phyloP scores from a whole-genome alignment of 371 early-diverging fungal species.

The Mucor plumbeus region DNA sequence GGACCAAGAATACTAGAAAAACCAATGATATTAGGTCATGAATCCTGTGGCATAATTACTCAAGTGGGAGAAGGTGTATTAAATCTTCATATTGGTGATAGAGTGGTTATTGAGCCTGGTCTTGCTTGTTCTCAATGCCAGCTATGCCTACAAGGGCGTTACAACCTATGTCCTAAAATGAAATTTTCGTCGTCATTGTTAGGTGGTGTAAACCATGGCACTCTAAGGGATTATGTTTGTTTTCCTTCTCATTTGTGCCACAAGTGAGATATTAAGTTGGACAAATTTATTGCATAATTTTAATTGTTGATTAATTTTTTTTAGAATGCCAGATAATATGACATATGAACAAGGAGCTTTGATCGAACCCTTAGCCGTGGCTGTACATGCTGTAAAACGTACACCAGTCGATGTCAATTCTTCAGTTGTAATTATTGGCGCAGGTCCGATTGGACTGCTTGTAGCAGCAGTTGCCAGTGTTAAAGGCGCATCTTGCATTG shows the following conservation, averaged over 20 bases:
- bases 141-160: slow-evolving; percentile 47
- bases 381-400: slow-evolving; percentile 58
- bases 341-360: slow-evolving; percentile 61
- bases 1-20: slow-evolving; percentile 37
- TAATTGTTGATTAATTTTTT: too few species aligned
- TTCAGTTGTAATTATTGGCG: slow-evolving; percentile 62
- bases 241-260: slow-evolving; percentile 48
- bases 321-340: slow-evolving; percentile 52
- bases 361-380: slow-evolving; percentile 47
- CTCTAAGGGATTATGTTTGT: slow-evolving; percentile 45
- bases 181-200: slow-evolving; percentile 45
- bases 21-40: slow-evolving; percentile 79
- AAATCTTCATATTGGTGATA: slow-evolving; percentile 64
- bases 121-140: slow-evolving; percentile 62
- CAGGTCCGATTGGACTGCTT: slow-evolving; percentile 62
- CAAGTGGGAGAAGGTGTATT: slow-evolving; percentile 57
- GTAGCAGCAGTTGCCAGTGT: slow-evolving; percentile 51
- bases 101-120: slow-evolving; percentile 69
- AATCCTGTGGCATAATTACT: slow-evolving; percentile 70
- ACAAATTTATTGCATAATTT: neutral
- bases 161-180: slow-evolving; percentile 51
- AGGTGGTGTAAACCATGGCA: slow-evolving; percentile 51
- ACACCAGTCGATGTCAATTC: slow-evolving; percentile 64
- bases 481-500: slow-evolving; percentile 42
- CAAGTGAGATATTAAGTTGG: slow-evolving; percentile 31